Evolutionary conservation across 495 filamentous ascomycete genomes (phyloP).

Genomic region (Penicillium argentinense): DNA sequence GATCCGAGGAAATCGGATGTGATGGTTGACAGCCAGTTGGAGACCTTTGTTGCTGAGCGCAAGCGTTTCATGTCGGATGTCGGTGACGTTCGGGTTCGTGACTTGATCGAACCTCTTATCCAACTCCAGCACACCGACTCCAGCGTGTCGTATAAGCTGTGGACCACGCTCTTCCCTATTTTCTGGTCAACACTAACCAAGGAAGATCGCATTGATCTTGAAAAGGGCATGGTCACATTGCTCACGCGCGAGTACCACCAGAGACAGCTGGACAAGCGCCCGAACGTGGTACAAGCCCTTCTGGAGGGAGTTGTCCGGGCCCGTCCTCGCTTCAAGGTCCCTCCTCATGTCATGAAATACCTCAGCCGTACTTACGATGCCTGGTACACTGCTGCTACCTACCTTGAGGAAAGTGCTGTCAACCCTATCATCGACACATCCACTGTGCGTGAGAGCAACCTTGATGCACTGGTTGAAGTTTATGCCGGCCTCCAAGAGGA

Average conservation of each 20-base stretch:
- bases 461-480: conserved; percentile 88
- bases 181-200: conserved; percentile 86
- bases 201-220: conserved; percentile 88
- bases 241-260: conserved; percentile 94
- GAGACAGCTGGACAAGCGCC: conserved; percentile 87
- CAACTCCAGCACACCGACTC: conserved; percentile 91
- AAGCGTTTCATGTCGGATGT: conserved; percentile 79
- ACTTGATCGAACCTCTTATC: conserved; percentile 86
- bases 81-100: conserved; percentile 77
- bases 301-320: conserved; percentile 80
- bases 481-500: conserved; percentile 90
- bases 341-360: conserved; percentile 93
- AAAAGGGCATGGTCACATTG: conserved; percentile 81
- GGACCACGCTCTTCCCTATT: conserved; percentile 87
- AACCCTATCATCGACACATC: conserved; percentile 80
- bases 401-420: conserved; percentile 82
- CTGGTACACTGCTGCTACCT: conserved; percentile 87
- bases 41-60: conserved; percentile 74
- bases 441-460: conserved; percentile 83
- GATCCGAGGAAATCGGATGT: conserved; percentile 69
- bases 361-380: conserved; percentile 87
- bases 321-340: conserved; percentile 83
- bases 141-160: conserved; percentile 78
- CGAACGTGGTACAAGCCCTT: conserved; percentile 90
- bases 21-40: conserved; percentile 79